Percentiles rank a stretch among this genome's conserved stretches.
Evolutionary conservation across 2,329 filamentous ascomycete genomes (phyloP).

Genomic region (Albifimbria verrucaria): DNA sequence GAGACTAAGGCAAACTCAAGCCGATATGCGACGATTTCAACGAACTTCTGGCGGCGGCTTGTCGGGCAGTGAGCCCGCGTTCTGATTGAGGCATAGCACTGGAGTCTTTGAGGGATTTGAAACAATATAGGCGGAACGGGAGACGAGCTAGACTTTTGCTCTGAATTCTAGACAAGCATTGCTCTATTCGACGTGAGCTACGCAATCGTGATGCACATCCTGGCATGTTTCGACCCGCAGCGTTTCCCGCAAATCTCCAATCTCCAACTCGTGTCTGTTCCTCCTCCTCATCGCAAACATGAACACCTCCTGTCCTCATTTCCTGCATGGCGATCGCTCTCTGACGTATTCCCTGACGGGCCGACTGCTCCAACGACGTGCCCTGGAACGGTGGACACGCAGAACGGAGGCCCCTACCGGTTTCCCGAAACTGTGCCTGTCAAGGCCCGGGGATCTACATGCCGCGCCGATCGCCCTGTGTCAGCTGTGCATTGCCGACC

Average conservation of each 20-base stretch:
- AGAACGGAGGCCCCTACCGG: not conserved
- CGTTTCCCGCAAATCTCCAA: not conserved
- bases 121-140: not conserved
- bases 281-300: too few species aligned
- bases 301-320: too few species aligned
- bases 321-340: not conserved
- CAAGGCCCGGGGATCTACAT: constrained; percentile 1
- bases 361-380: not conserved
- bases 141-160: not conserved
- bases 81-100: constrained; percentile 1
- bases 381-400: not conserved
- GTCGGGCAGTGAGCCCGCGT: not conserved
- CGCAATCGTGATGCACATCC: too few species aligned
- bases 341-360: not conserved
- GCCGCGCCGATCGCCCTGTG: not conserved
- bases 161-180: not conserved
- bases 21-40: not conserved
- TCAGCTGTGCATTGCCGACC: not conserved
- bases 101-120: not conserved
- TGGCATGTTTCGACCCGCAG: too few species aligned
- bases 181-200: not conserved
- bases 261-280: not conserved
- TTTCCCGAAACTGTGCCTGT: not conserved
- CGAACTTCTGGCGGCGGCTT: not conserved
- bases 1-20: not conserved